Base-by-base conservation (phyloP, 2,329 filamentous ascomycete species). In the Tricladium varicosporioides region DNA sequence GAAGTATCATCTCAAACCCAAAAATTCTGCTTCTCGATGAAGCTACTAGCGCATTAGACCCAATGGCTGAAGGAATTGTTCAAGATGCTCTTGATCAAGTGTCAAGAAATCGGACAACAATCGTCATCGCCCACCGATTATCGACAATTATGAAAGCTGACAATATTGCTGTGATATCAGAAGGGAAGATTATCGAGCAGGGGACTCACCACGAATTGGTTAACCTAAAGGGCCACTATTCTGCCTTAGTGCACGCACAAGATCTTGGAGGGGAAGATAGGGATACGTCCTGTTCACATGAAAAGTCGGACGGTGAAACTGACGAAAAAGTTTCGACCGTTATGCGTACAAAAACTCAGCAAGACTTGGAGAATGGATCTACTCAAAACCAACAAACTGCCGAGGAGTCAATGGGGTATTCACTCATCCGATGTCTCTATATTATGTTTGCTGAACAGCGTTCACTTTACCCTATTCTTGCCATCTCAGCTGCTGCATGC, bases 131-230 rank as follows among this genome's bases (percentile, higher is more conserved):
- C 45, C 94, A 99, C 75, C 87, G 93, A 64, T 80, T 99, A 7
- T 96, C 92, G 0, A 99, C 94, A 5, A 96, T 99, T 76, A 92
- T 86, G 73, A 87, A 92, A 61, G 93, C 93, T 0, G 89, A 97
- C 73, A 97, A 96, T 68, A 99, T 99, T 64, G 90, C 97, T 11
- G 93, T 97, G 61, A 93, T 99, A 87, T 82, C 86, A 4, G 75
- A 86, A 59, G 94, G 94, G 11, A 77, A 80, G n/a, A 95, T 99
- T 58, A 80, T 96, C 11, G 94, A 99, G 73, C 92, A 97, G 72
- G 94, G 94, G 51, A 92, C 84, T 0, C 94, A 97, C 70, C 84
- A 93, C 57, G 80, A 88, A 11, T 80, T 99, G 11, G 76, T 97
- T 2, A 83, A 86, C 64, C 79, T 74, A 58, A 76, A 82, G 61